Evolutionary conservation across 371 early-diverging fungal genomes (phyloP).

Genomic region (Syncephalastrum monosporum): DNA sequence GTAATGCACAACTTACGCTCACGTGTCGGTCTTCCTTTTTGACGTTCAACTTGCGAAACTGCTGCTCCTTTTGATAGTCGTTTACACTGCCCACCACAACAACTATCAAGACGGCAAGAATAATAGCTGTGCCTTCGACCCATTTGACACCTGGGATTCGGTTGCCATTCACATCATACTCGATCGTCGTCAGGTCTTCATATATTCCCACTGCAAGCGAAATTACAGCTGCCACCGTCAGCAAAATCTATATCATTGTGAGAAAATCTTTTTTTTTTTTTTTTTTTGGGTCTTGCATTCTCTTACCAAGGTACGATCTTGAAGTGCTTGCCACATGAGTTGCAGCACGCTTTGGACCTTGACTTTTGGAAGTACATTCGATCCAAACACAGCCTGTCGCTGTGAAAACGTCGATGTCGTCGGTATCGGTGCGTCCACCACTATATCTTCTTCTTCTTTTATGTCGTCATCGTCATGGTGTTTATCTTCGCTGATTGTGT

Average conservation of each 20-base stretch:
- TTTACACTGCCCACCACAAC: constrained; percentile 79
- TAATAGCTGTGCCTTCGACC: constrained; percentile 79
- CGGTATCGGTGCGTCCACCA: not conserved
- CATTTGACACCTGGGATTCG: constrained; percentile 59
- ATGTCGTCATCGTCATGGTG: constrained; percentile 4
- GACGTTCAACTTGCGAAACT: constrained; percentile 79
- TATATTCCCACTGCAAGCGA: constrained; percentile 88
- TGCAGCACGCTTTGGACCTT: constrained; percentile 60
- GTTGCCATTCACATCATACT: constrained; percentile 27
- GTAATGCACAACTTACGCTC: constrained; percentile 33
- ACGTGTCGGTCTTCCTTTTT: constrained; percentile 79
- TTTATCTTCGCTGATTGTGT: not conserved
- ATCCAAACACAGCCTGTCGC: constrained; percentile 55
- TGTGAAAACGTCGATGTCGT: constrained; percentile 24
- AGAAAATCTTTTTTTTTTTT: not conserved
- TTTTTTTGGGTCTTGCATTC: not conserved
- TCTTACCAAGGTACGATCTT: constrained; percentile 80
- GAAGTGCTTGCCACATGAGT: constrained; percentile 73
- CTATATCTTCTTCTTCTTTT: constrained; percentile 9
- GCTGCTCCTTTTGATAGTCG: constrained; percentile 85
- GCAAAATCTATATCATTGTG: constrained; percentile 48
- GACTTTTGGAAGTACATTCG: constrained; percentile 63
- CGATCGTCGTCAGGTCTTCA: constrained; percentile 63
- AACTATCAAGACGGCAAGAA: constrained; percentile 79
- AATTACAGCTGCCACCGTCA: constrained; percentile 80